Evolutionary conservation across 352 stramenopile genomes (phyloP).

Genomic region (Elongisporangium anandrum): DNA sequence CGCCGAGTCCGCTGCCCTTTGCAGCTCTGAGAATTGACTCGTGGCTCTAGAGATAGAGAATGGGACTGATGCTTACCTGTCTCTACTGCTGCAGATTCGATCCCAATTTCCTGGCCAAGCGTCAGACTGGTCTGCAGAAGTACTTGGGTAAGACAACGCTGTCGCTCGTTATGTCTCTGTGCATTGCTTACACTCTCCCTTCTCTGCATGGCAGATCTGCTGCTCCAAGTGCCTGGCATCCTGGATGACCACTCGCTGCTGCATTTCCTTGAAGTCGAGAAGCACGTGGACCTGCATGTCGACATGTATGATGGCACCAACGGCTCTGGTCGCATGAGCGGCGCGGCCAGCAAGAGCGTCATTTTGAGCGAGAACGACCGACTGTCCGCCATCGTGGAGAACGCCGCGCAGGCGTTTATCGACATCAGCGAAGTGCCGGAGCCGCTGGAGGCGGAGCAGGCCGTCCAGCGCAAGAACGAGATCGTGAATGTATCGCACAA

Average conservation of each 20-base stretch:
- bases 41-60: neutral
- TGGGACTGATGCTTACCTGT: slow-evolving; percentile 6
- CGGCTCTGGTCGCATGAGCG: slow-evolving; percentile 29
- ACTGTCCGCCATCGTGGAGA: slow-evolving; percentile 74
- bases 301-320: slow-evolving; percentile 43
- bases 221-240: slow-evolving; percentile 69
- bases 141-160: slow-evolving; percentile 58
- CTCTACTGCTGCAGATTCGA: slow-evolving; percentile 51
- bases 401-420: slow-evolving; percentile 71
- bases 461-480: slow-evolving; percentile 72
- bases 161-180: neutral
- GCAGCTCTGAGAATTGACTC: slow-evolving; percentile 30
- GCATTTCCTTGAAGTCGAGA: slow-evolving; percentile 79
- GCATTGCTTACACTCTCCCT: slow-evolving; percentile 6
- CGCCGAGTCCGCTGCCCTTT: neutral
- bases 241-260: slow-evolving; percentile 69
- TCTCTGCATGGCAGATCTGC: too few relatives aligned
- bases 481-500: slow-evolving; percentile 51
- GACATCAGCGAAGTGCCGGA: slow-evolving; percentile 80
- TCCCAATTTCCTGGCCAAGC: slow-evolving; percentile 76
- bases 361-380: slow-evolving; percentile 72
- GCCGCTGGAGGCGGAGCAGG: slow-evolving; percentile 72
- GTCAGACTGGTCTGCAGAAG: slow-evolving; percentile 65
- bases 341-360: slow-evolving; percentile 40
- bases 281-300: slow-evolving; percentile 63